These are phyloP conservation scores for Paecilomyces sp. DNA, from an alignment of 2,329 filamentous ascomycete species.

Conservation along the genomic window DNA sequence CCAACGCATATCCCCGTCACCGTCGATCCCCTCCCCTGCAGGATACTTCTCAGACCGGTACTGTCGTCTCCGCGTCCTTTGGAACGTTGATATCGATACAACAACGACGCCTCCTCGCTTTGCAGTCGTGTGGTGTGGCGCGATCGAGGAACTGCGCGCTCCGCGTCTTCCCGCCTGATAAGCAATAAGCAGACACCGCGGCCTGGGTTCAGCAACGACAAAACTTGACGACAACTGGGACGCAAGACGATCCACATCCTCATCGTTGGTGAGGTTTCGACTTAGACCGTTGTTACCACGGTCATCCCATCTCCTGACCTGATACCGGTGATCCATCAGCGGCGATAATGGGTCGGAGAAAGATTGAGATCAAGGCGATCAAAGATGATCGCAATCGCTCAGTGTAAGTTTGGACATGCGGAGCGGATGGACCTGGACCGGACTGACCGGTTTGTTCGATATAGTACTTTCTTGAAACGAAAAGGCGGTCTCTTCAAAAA, in stretches of 20 bases:
- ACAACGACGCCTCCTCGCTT: neutral
- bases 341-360: constrained; percentile 79
- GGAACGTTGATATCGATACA: neutral
- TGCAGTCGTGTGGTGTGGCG: neutral
- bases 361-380: constrained; percentile 99
- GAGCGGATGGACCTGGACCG: neutral
- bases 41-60: neutral
- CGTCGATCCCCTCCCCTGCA: neutral
- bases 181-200: neutral
- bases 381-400: constrained; percentile 97
- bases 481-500: constrained; percentile 99
- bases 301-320: neutral
- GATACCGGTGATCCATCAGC: neutral
- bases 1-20: neutral
- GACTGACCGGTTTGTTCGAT: constrained; percentile 6
- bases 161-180: neutral
- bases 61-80: neutral
- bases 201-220: neutral
- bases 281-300: neutral
- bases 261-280: neutral
- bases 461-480: constrained; percentile 92
- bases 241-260: neutral
- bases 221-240: neutral
- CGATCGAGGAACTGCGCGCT: neutral
- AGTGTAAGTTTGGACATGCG: constrained; percentile 61